Base-by-base conservation (phyloP, 2,329 filamentous ascomycete species). In the Colletotrichum ledebouriae region DNA sequence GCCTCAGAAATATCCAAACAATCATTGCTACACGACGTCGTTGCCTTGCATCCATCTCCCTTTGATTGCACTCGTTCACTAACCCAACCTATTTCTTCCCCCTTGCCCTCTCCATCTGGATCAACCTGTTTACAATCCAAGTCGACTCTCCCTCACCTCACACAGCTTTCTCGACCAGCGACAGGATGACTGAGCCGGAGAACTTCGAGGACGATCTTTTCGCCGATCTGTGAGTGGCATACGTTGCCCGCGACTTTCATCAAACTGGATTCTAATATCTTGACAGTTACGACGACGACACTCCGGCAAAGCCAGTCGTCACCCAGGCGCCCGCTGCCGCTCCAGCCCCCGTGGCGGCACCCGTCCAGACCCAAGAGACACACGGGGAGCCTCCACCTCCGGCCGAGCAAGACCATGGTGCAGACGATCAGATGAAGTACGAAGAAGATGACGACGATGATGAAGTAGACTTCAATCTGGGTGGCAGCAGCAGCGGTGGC, bases 201-300 rank as follows among this genome's bases (percentile, higher is more conserved):
- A 92, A 93, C 73, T 90, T 94, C 73, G 94, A 97, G 74, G 94
- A 97, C 76, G 94, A 97, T 86, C 92, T 97, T 81, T 97, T 97
- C 81, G 94, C 94, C 75, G 94, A 97, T 82, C 88, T 97, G 94
- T 97, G 85, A 82, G 93, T 73, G 20, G 49, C 56, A 22, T n/a
- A 3, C 12, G 29, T 22, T 37, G 20, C 41, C 29, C 85, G 69
- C 42, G 42, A 62, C 57, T 42, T 61, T 34, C 13, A 52, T 20
- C 44, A 56, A 33, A n/a, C 56, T 20, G 33, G 15, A 49, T 49
- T 25, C 53, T 60, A 39, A 69, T 34, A 20, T 47, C 20, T 50
- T 5, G 10, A 34, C 10, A 92, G 90, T 69, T 92, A 92, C 76
- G 89, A 92, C 71, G 90, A 88, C 70, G 87, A 92, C 72, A 88